A percentile compares a stretch with the other conserved stretches of the same genome.
phyloP scores from a whole-genome alignment of 306 rosid species.

The Quercus variabilis region DNA sequence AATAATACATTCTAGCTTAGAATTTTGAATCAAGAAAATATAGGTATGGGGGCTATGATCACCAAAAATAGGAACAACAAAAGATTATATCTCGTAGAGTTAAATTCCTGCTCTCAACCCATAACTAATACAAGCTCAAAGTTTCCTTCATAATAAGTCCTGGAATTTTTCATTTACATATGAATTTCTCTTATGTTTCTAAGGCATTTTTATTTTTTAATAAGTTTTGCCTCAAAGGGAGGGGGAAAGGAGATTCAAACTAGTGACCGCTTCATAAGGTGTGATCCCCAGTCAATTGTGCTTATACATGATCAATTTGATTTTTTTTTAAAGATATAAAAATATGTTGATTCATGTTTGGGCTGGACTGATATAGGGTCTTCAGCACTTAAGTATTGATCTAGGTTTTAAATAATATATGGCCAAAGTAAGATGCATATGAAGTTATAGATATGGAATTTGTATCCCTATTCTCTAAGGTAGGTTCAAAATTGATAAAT shows the following conservation, averaged over 20 bases:
- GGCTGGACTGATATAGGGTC: neutral
- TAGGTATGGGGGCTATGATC: neutral
- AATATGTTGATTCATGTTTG: neutral
- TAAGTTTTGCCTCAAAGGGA: no score
- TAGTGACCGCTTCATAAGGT: no score
- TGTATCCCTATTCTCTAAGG: neutral
- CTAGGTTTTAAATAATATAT: neutral
- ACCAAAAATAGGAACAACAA: neutral
- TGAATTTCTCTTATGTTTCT: neutral
- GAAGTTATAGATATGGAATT: conserved; percentile 2
- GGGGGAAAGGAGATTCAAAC: no score
- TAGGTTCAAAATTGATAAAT: neutral
- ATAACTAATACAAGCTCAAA: no score
- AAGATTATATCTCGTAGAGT: no score
- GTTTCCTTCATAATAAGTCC: no score
- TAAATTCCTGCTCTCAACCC: no score
- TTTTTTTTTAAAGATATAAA: neutral
- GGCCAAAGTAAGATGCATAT: neutral
- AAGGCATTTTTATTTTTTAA: no score
- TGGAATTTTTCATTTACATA: neutral
- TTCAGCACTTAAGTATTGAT: neutral
- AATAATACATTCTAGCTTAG: neutral
- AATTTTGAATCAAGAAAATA: neutral
- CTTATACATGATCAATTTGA: no score
- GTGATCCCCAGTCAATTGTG: no score